These are phyloP conservation scores for Kodamaea lidongshanica DNA, from an alignment of 805 yeast species.

Conservation along the genomic window DNA sequence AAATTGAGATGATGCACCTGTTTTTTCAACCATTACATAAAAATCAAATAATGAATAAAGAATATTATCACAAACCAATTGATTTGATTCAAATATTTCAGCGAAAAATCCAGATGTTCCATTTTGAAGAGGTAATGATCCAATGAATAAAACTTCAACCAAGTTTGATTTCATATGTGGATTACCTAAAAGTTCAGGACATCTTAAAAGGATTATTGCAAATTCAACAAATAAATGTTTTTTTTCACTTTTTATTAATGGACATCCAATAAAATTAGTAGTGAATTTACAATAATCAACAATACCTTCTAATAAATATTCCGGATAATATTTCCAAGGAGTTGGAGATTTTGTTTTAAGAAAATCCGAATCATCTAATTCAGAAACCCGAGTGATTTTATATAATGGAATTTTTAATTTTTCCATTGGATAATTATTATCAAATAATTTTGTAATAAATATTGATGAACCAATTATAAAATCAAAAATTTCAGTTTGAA, in stretches of 20 bases:
- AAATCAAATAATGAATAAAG: conserved; percentile 81
- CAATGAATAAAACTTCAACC: conserved; percentile 73
- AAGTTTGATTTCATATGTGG: conserved; percentile 88
- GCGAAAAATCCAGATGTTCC: conserved; percentile 73
- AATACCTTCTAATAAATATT: conserved; percentile 76
- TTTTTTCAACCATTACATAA: conserved; percentile 91
- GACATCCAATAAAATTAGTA: conserved; percentile 49
- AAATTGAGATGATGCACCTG: conserved; percentile 92
- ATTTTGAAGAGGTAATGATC: conserved; percentile 50
- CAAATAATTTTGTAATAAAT: conserved; percentile 65
- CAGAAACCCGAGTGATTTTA: conserved; percentile 54
- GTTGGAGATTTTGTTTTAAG: conserved; percentile 58
- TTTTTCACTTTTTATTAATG: conserved; percentile 50
- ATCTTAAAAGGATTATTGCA: conserved; percentile 67
- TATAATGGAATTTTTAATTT: conserved; percentile 48
- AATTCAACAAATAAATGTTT: conserved; percentile 60
- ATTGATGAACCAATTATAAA: conserved; percentile 70
- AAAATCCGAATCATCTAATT: conserved; percentile 70
- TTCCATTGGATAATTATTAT: conserved; percentile 57
- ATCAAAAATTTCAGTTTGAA: conserved; percentile 67
- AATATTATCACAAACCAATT: conserved; percentile 56
- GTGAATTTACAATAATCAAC: conserved; percentile 64
- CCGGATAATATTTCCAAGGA: conserved; percentile 83
- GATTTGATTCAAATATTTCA: conserved; percentile 56
- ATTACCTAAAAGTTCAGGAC: conserved; percentile 80